Evolutionary conservation across 495 filamentous ascomycete species (phyloP), one percentile per base, ranked within the genome.

Genomic region (Penicillium fimorum): DNA sequence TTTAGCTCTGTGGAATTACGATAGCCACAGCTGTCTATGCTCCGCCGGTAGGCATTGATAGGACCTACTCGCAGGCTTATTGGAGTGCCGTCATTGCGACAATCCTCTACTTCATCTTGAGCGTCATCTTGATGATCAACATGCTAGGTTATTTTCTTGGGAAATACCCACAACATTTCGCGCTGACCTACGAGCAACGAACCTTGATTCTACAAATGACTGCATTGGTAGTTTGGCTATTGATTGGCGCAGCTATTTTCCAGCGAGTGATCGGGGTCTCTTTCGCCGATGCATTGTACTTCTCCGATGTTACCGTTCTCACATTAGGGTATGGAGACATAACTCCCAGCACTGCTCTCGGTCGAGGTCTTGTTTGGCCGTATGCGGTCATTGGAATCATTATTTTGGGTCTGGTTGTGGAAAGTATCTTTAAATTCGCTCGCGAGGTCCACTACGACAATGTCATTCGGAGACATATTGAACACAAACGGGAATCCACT

Each of bases 341-440:
- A 20, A 72, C 69, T 32, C 66, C 82, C 5, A 59, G 61, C 0
- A 76, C 72, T 5, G 47, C 81, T 42, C 57, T 80, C 10, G 86
- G 83, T 1, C 79, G 85, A 40, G 82, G 82, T 2, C 74, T 97
- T 9, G 72, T 96, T 15, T 85, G 96, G 29, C 91, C 92, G 0
- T 97, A 87, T 60, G 85, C 92, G 0, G 83, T 96, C 4, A 82
- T 92, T 20, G 93, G 92, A 7, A 87, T 96, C 46, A 85, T 93
- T 44, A 92, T 87, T 54, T 76, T 97, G 4, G 93, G 92, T 83
- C 76, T 97, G 27, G 88, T 96, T 24, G 86, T 96, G 30, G 85
- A 86, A 15, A 93, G 90, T 51, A 90, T 96, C 51, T 82, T 89
- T 38, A 86, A 78, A 30, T 90, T 90, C 55, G 81, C 82, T 3